These are phyloP conservation scores for Maudiozyma barnettii DNA, from an alignment of 805 yeast species.

Conservation along the genomic window DNA sequence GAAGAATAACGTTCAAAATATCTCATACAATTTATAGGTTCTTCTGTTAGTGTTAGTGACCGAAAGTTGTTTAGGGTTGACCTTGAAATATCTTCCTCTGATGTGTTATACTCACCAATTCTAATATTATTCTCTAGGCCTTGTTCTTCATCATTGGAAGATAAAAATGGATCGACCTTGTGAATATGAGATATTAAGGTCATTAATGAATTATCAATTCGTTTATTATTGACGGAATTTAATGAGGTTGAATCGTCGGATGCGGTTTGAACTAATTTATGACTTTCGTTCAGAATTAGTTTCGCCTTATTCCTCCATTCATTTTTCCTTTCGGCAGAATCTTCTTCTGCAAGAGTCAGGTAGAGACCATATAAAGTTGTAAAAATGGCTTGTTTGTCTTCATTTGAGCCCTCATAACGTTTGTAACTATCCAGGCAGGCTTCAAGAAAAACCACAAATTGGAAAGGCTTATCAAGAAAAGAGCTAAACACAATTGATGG, in stretches of 20 bases:
- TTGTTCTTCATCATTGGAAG: not conserved
- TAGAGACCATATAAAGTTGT: constrained; percentile 80
- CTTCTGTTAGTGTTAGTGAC: constrained; percentile 48
- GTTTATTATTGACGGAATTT: constrained; percentile 5
- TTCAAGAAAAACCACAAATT: constrained; percentile 85
- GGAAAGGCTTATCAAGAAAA: constrained; percentile 75
- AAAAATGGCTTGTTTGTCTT: constrained; percentile 64
- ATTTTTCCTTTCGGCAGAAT: constrained; percentile 28
- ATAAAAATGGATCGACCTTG: constrained; percentile 29
- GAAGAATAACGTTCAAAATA: constrained; percentile 53
- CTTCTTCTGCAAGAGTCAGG: constrained; percentile 43
- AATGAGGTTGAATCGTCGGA: constrained; percentile 29
- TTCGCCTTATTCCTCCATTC: constrained; percentile 64
- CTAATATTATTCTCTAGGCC: not conserved
- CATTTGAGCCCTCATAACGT: constrained; percentile 54
- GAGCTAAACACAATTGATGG: constrained; percentile 82
- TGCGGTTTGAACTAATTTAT: constrained; percentile 40
- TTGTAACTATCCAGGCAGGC: constrained; percentile 80
- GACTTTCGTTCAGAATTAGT: constrained; percentile 37
- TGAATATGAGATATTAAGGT: constrained; percentile 35
- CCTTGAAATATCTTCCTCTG: not conserved
- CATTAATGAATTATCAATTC: constrained; percentile 26
- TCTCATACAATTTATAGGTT: constrained; percentile 46
- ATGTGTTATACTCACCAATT: not conserved
- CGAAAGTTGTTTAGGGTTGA: constrained; percentile 34